These are phyloP conservation scores for Starmerella vitae DNA, from an alignment of 805 yeast species.

Conservation along the genomic window DNA sequence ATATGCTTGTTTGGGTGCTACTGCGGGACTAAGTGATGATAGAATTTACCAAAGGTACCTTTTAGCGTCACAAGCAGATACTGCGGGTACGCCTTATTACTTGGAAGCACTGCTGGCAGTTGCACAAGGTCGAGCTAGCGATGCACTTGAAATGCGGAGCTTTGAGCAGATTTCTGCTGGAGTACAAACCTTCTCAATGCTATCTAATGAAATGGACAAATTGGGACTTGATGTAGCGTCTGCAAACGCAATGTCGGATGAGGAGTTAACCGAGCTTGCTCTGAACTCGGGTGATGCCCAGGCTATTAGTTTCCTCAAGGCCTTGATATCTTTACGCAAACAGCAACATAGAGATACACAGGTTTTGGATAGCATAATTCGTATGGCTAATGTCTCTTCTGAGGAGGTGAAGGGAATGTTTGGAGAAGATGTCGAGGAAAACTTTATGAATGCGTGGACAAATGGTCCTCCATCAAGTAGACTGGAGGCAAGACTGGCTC, in stretches of 20 bases:
- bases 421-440: slow-evolving; percentile 2
- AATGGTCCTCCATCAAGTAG: slow-evolving; percentile 1
- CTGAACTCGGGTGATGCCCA: neutral
- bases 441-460: slow-evolving; percentile 4
- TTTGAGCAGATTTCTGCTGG: slow-evolving; percentile 40
- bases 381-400: neutral
- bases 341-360: neutral
- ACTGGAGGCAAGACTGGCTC: slow-evolving; percentile 8
- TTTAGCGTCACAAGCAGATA: slow-evolving; percentile 32
- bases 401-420: neutral
- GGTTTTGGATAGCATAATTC: neutral
- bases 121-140: slow-evolving; percentile 37
- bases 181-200: slow-evolving; percentile 38
- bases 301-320: neutral
- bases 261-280: slow-evolving; percentile 10
- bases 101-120: slow-evolving; percentile 44
- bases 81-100: slow-evolving; percentile 35
- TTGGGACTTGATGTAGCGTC: slow-evolving; percentile 25
- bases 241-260: slow-evolving; percentile 12
- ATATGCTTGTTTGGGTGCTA: slow-evolving; percentile 13
- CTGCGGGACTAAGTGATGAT: slow-evolving; percentile 30
- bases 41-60: slow-evolving; percentile 38
- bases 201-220: slow-evolving; percentile 29
- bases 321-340: neutral
- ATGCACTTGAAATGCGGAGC: slow-evolving; percentile 34